A percentile compares a stretch with the other conserved stretches of the same genome.
Evolutionary conservation across 2,329 filamentous ascomycete genomes (phyloP).

Genomic region (Alternaria infectoria): DNA sequence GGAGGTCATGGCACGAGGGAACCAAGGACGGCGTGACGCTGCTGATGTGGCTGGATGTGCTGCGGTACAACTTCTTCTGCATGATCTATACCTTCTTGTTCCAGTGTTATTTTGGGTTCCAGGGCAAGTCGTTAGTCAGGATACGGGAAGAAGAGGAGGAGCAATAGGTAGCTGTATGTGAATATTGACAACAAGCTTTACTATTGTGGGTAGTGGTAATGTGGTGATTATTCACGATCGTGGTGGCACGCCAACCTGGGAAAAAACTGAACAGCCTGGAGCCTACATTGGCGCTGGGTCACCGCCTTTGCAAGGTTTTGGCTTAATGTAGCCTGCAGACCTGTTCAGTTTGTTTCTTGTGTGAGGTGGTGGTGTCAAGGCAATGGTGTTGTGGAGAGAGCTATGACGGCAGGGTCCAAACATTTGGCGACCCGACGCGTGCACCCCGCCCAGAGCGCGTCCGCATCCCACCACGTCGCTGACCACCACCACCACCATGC

Average conservation of each 20-base stretch:
- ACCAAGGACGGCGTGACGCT: conserved; percentile 37
- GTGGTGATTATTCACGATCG: no score
- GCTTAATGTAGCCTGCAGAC: no score
- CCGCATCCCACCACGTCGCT: conserved; percentile 27
- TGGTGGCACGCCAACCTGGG: no score
- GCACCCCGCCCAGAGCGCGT: conserved; percentile 43
- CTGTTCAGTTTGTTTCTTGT: no score
- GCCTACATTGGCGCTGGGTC: no score
- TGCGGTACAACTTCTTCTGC: conserved; percentile 43
- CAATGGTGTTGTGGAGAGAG: not conserved
- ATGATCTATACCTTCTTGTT: conserved; percentile 43
- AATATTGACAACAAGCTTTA: no score
- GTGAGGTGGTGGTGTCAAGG: not conserved
- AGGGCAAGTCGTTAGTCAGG: conserved; percentile 27
- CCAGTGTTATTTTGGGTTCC: conserved; percentile 37
- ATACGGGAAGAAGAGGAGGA: conserved; percentile 7
- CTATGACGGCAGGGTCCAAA: conserved; percentile 12
- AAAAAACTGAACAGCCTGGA: no score
- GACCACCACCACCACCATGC: conserved; percentile 42
- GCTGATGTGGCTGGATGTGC: conserved; percentile 39
- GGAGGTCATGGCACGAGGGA: conserved; percentile 49
- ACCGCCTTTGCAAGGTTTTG: accelerated
- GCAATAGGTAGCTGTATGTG: not conserved
- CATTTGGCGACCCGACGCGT: conserved; percentile 30
- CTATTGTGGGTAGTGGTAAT: no score